A percentile compares a stretch with the other conserved stretches of the same genome.
Conservation (phyloP, 345 rosid genomes). For the Lenwebbia sp. region DNA sequence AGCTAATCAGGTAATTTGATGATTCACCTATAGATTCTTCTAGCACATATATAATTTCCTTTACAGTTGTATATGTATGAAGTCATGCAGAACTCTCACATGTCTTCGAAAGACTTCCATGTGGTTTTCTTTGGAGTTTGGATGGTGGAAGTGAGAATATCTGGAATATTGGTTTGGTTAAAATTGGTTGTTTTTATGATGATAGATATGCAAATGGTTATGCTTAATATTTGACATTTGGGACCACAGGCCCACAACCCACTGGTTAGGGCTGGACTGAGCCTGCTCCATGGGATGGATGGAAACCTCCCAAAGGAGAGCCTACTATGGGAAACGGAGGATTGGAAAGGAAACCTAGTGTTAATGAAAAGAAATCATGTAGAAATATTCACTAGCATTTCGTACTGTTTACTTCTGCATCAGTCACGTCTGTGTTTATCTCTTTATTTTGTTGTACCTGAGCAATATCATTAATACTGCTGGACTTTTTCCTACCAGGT, state of each 20-base stretch:
- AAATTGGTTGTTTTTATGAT: background rate
- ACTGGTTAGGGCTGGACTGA: background rate
- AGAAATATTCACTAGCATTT: background rate
- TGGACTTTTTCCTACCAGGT: constrained; percentile 33
- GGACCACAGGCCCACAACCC: background rate
- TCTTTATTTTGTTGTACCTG: background rate
- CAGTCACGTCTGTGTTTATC: background rate
- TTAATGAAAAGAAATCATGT: background rate
- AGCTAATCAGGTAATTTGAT: constrained; percentile 65
- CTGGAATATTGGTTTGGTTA: background rate
- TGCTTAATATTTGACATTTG: background rate
- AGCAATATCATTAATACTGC: background rate
- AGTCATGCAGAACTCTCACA: background rate
- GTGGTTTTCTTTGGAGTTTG: background rate
- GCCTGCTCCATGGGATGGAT: background rate
- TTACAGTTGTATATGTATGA: background rate
- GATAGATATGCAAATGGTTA: background rate
- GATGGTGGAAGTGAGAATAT: background rate
- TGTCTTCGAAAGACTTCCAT: background rate
- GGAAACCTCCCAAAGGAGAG: background rate
- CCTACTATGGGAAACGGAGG: background rate
- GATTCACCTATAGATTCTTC: background rate
- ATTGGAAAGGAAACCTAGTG: background rate
- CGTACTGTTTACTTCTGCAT: background rate
- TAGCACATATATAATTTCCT: background rate